Evolutionary conservation across 2,329 filamentous ascomycete genomes (phyloP).

Genomic region (Fusarium continuum): DNA sequence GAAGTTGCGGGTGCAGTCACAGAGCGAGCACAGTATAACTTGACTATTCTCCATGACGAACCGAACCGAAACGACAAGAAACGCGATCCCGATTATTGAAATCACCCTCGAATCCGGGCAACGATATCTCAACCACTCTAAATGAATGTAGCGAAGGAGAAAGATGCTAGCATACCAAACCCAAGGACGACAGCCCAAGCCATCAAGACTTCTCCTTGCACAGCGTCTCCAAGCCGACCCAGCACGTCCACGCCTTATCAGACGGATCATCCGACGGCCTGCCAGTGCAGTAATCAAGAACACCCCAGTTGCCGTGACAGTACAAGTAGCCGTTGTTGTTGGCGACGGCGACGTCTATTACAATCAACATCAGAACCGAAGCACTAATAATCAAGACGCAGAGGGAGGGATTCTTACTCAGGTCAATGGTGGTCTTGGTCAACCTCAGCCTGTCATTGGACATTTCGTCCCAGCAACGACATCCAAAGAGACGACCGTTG

Average conservation of each 20-base stretch:
- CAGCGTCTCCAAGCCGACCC: neutral
- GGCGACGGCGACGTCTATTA: conserved; percentile 16
- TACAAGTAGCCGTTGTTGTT: conserved; percentile 24
- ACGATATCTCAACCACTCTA: neutral
- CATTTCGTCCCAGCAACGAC: conserved; percentile 12
- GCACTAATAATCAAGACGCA: fast-evolving
- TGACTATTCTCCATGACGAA: too few relatives aligned
- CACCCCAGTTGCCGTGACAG: conserved; percentile 16
- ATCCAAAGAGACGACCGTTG: neutral
- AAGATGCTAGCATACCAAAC: neutral
- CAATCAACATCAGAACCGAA: neutral
- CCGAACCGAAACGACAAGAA: neutral
- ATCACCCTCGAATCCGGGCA: neutral
- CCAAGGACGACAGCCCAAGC: neutral
- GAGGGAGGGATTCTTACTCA: neutral
- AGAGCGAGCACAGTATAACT: too few relatives aligned
- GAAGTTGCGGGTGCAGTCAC: too few relatives aligned
- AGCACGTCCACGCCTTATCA: neutral
- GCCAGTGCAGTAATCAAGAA: conserved; percentile 17
- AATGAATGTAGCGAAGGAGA: conserved; percentile 11
- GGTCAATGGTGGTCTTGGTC: conserved; percentile 6
- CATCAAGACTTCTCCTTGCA: neutral
- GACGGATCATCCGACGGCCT: conserved; percentile 5
- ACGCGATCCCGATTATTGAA: neutral
- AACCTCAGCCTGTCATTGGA: neutral